Evolutionary conservation across 495 filamentous ascomycete species (phyloP), one percentile per base, ranked within the genome.

Genomic region (Oidiodendron maius): DNA sequence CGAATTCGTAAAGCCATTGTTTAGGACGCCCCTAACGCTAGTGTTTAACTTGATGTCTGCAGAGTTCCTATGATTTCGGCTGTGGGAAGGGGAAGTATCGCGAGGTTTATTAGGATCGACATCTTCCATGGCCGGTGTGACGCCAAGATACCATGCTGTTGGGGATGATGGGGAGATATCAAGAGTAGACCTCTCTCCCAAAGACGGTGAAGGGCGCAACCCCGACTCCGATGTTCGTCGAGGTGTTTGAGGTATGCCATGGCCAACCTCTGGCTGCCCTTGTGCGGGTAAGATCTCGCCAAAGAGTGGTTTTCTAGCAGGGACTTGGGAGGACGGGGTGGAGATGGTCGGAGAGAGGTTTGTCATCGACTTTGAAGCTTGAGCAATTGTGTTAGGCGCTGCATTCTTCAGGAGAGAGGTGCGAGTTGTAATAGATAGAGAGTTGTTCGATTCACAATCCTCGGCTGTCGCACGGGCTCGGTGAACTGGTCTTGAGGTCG

Each of bases 341-440:
- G 58, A 38, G 48, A 50, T 44, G 30, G 47, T 47, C 8, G 65
- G 63, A 18, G 70, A 62, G 15, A 72, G 57, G 39, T 64, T 71
- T 37, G 63, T 68, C 55, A 68, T 62, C 15, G 74, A 72, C 40
- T 70, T 72, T 26, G 72, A 71, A 10, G 66, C 58, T 55, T 64
- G 67, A 10, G 64, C 38, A 52, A 62, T 67, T n/a, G 58, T 48
- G 12, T 62, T 34, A 58, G 43, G 57, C 11, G 34, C 59, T 15
- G 67, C 51, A 48, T 61, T 64, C 53, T 67, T 68, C 39, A 72
- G 70, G 50, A 70, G 67, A 41, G 65, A 63, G 53, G 75, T 66
- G 51, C 75, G 69, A 50, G 70, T 71, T n/a, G 68, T 71, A 50
- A 76, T 74, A 2, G 75, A 77, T 50, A 75, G 72, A 10, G 74